Percentiles rank a stretch among this genome's conserved stretches.
Conservation (phyloP, 306 rosid species). For the Sophora flavescens region DNA sequence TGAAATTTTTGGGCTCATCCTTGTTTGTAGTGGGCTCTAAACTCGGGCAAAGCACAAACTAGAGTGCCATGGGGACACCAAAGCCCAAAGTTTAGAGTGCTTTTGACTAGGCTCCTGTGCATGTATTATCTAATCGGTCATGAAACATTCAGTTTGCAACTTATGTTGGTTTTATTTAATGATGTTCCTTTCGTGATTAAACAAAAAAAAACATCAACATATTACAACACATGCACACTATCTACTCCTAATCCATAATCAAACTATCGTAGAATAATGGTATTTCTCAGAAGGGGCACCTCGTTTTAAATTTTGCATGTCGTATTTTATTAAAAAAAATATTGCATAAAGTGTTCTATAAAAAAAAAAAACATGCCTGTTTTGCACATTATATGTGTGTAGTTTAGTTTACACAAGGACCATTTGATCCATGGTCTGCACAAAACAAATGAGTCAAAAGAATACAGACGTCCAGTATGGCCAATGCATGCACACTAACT, state of each 20-base stretch:
- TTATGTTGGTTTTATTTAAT: not conserved
- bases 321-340: not conserved
- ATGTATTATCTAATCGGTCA: not conserved
- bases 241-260: not conserved
- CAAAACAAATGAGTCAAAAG: not conserved
- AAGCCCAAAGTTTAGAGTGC: not conserved
- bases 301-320: not conserved
- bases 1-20: constrained; percentile 13
- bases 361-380: no score
- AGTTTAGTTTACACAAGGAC: not conserved
- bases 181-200: constrained; percentile 11
- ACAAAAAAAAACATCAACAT: not conserved
- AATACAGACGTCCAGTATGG: not conserved
- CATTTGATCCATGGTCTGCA: constrained; percentile 9
- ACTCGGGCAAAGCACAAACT: not conserved
- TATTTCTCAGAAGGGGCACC: not conserved
- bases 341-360: not conserved
- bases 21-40: constrained; percentile 10
- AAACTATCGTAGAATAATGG: not conserved
- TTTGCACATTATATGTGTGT: not conserved
- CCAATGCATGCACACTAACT: not conserved
- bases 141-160: constrained; percentile 7
- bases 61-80: not conserved
- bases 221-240: not conserved
- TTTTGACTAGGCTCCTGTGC: constrained; percentile 3